A percentile compares a stretch with the other conserved stretches of the same genome.
phyloP scores from a whole-genome alignment of 2,329 filamentous ascomycete species.

The Colletotrichum sp. region DNA sequence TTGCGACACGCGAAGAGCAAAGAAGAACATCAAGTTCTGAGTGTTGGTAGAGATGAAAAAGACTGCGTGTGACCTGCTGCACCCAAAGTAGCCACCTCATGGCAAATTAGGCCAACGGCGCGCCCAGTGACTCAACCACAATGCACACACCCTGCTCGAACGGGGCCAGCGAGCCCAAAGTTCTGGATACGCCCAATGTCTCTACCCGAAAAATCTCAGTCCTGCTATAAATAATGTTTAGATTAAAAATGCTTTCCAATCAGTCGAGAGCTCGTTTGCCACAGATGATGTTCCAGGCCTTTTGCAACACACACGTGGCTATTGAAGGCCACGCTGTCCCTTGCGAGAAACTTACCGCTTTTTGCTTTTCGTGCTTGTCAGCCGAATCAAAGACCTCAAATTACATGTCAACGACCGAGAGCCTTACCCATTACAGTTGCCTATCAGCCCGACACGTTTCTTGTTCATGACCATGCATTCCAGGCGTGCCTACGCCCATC shows the following conservation, averaged over 20 bases:
- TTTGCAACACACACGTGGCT: background rate
- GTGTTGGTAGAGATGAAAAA: background rate
- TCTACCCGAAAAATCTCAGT: background rate
- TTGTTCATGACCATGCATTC: slow-evolving; percentile 1
- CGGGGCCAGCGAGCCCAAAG: background rate
- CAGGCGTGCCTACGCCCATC: background rate
- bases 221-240: background rate
- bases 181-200: background rate
- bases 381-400: background rate
- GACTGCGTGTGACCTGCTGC: background rate
- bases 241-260: background rate
- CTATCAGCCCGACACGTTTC: background rate
- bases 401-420: background rate
- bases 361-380: background rate
- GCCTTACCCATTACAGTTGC: background rate
- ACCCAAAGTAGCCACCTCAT: background rate
- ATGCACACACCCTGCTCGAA: background rate
- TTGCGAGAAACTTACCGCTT: background rate
- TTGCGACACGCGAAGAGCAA: background rate
- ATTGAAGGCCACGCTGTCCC: background rate
- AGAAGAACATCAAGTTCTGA: background rate
- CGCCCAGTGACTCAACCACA: background rate
- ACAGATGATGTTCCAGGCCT: background rate
- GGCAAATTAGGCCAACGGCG: background rate
- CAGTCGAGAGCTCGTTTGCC: background rate